Evolutionary conservation across 345 rosid species (phyloP), one percentile per base, ranked within the genome.

Genomic region (Microthlaspi erraticum): DNA sequence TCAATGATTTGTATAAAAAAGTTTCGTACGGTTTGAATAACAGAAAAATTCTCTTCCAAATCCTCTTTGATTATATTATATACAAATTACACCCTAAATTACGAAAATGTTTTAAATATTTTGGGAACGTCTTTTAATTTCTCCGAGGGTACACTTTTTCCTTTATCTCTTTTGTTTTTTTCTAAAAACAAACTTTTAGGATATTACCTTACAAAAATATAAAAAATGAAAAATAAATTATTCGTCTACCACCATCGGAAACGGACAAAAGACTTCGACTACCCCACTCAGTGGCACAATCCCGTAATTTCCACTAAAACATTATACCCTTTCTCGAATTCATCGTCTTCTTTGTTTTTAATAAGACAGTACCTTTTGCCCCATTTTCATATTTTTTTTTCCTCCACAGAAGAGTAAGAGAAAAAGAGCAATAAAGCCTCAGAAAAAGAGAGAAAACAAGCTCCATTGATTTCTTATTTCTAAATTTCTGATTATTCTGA

Each of bases 261-360:
- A 54, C 33, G 56, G 83, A 81, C 83, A 78, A 74, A 75, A 76
- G 75, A 54, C 71, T 76, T 69, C 75, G 75, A 63, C 71, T 76
- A 69, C 79, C 79, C 74, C 79, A 76, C 79, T 69, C 75, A 76
- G 79, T 76, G 79, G 79, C 75, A 69, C 60, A 69, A 68, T 55
- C 79, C 46, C 50, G 79, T 76, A 76, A 76, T 76, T 54, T 46
- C 17, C 0, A 69, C 45, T 50, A 14, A 33, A 65, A 63, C 61
- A 54, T 37, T 10, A 37, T 75, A 46, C 75, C 75, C 79, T 63
- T 68, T 76, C 60, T 68, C 54, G 79, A 76, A 55, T 56, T 69
- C 71, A 69, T 76, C 75, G 17, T 76, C 61, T 13, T 76, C 54
- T 76, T 56, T 63, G 50, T 55, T 63, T 77, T 76, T 64, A 71